phyloP scores from a whole-genome alignment of 805 yeast species.

The Myxozyma monticola region DNA sequence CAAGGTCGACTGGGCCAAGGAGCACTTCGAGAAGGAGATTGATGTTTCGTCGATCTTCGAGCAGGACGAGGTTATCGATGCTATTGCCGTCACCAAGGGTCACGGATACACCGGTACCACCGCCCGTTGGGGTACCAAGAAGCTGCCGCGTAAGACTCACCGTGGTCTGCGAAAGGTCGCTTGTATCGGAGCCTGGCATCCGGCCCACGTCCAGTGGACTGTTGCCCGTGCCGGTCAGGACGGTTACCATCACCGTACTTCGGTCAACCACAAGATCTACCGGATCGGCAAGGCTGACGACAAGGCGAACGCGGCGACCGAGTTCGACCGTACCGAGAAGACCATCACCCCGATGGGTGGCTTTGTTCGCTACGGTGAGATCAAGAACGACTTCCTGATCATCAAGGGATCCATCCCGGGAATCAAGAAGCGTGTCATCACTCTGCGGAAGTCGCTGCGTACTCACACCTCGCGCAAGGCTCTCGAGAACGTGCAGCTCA shows the following conservation, averaged over 20 bases:
- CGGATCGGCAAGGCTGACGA: constrained; percentile 97
- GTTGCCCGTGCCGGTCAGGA: constrained; percentile 99
- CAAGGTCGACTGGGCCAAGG: constrained; percentile 98
- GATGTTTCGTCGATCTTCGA: constrained; percentile 94
- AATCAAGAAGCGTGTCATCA: constrained; percentile 98
- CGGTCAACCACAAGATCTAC: constrained; percentile 99
- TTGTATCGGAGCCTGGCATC: constrained; percentile 99
- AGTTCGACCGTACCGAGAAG: constrained; percentile 99
- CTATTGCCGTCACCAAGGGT: constrained; percentile 99
- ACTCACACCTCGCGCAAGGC: constrained; percentile 98
- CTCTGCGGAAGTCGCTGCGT: constrained; percentile 98
- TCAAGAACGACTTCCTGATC: constrained; percentile 96
- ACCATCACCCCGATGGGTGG: constrained; percentile 99
- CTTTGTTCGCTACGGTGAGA: constrained; percentile 98
- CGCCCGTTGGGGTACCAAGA: constrained; percentile 99
- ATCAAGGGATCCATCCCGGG: constrained; percentile 99
- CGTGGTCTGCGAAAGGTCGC: constrained; percentile 99
- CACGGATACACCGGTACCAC: constrained; percentile 99
- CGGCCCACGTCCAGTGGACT: constrained; percentile 99
- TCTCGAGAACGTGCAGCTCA: constrained; percentile 90
- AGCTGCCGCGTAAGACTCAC: constrained; percentile 99
- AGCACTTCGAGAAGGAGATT: constrained; percentile 98
- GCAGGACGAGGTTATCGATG: constrained; percentile 98
- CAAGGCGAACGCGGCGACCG: constrained; percentile 92
- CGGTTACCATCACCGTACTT: constrained; percentile 99